Evolutionary conservation across 75 land plant genomes (phyloP), one percentile per base, ranked within the genome.

Genomic region (Gnetum montanum): DNA sequence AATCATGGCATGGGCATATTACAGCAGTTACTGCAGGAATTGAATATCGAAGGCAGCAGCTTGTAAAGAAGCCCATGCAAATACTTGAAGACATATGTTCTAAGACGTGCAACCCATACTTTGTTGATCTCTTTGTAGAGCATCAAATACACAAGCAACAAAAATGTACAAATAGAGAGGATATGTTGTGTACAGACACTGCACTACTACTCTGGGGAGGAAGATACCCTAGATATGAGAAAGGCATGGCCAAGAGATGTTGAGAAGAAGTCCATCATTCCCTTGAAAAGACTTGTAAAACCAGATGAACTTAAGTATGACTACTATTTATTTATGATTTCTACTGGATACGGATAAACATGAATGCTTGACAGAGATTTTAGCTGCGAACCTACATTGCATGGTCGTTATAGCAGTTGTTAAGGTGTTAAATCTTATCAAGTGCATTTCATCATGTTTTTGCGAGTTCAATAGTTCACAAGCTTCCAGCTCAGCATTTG

Each of bases 1-100:
- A 94, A 36, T 85, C 91, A 24, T 94, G 98, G 98, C 98, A 94
- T 75, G 98, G 98, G 20, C 98, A 90, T 90, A 96, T 94, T 8
- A 94, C 98, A 49, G 96, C 98, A 15, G 92, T 94, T 30, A 85
- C 96, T 36, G 98, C 90, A 47, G 82, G 88, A 48, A 76, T 83
- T 13, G 98, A 94, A 55, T 94, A 77, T 45, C 84, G 98, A 33
- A 64, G 98, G 52, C 98, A 94, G 62, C 90, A 86, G 60, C 69
- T 94, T 16, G 96, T 91, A 2, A 94, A 85, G 60, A 94, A 94
- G 60, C 76, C 90, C 48, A 94, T 94, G 98, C 64, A 86, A 54
- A 38, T 94, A 34, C 70, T 94, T 10, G 98, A 94, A 60, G 91
- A 90, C 30, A 73, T 90, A 59, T 90, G 98, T 48, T 96, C 89